Conservation (phyloP, 31 red algal species). For the Odonthalia washingtoniensis region DNA sequence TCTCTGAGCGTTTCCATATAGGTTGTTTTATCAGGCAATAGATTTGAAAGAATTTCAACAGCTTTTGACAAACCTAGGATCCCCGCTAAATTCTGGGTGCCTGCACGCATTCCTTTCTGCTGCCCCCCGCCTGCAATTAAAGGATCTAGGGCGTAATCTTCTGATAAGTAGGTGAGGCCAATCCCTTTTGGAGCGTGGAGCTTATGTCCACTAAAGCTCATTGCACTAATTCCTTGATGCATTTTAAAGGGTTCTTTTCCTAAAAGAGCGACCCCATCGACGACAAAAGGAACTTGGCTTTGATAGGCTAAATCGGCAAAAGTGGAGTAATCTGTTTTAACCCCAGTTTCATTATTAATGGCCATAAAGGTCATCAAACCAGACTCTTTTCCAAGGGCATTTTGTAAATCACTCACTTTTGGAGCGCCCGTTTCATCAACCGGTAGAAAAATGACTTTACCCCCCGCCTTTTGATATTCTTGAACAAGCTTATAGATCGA, state of each 20-base stretch:
- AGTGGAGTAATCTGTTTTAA: not conserved
- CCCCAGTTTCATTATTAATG: slow-evolving; percentile 36
- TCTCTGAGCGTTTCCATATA: not conserved
- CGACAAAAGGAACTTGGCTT: not conserved
- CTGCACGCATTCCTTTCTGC: slow-evolving; percentile 4
- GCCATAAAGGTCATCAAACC: slow-evolving; percentile 15
- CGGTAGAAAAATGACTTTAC: not conserved
- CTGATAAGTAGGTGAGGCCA: slow-evolving; percentile 9
- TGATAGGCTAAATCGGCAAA: slow-evolving; percentile 3
- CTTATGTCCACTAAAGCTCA: slow-evolving; percentile 40
- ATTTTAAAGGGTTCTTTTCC: not conserved
- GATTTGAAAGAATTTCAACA: not conserved
- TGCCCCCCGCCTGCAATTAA: slow-evolving; percentile 32
- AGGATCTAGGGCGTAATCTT: not conserved
- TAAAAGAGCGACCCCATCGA: slow-evolving; percentile 12
- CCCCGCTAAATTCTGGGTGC: slow-evolving; percentile 34
- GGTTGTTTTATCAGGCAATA: not conserved
- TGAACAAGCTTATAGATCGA: not conserved
- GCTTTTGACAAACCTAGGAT: slow-evolving; percentile 28
- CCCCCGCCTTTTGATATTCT: not conserved
- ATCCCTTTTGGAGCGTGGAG: slow-evolving; percentile 32
- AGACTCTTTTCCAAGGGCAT: not conserved
- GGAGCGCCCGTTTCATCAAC: slow-evolving; percentile 17
- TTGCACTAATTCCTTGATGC: not conserved
- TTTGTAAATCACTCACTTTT: not conserved